phyloP scores from a whole-genome alignment of 352 stramenopile species.

The Phytophthora rubi region DNA sequence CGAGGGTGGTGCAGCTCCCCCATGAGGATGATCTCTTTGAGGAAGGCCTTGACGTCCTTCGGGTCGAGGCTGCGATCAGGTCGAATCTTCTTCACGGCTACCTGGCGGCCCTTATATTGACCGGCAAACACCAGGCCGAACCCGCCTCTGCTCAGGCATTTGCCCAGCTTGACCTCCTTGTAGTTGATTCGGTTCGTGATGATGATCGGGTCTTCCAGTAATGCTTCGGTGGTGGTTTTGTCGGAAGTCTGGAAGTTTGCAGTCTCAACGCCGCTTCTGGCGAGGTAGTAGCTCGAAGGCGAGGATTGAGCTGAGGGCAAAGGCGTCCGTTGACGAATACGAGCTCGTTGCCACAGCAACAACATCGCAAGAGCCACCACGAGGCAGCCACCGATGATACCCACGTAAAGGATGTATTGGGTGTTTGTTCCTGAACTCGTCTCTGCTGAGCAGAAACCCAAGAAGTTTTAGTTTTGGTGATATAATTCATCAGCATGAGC shows the following conservation, averaged over 20 bases:
- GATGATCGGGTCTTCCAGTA: constrained; percentile 56
- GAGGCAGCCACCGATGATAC: constrained; percentile 30
- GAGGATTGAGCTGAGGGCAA: constrained; percentile 22
- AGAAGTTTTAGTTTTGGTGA: constrained; percentile 2
- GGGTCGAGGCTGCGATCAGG: constrained; percentile 38
- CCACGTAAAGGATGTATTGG: constrained; percentile 22
- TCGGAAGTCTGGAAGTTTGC: constrained; percentile 35
- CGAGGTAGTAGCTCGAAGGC: constrained; percentile 34
- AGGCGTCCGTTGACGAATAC: constrained; percentile 2
- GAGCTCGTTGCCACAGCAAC: constrained; percentile 26
- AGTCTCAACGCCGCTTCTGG: constrained; percentile 30
- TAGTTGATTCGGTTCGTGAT: constrained; percentile 51
- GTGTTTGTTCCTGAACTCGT: constrained; percentile 6
- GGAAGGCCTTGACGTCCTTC: constrained; percentile 43
- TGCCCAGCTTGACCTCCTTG: constrained; percentile 45
- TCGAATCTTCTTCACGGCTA: constrained; percentile 57
- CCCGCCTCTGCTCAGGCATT: constrained; percentile 47
- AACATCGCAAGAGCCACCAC: constrained; percentile 34
- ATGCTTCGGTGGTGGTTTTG: constrained; percentile 24
- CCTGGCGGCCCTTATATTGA: constrained; percentile 36
- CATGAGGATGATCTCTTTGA: constrained; percentile 54
- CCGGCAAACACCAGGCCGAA: constrained; percentile 56
- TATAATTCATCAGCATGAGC: not conserved
- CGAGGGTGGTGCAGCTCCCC: constrained; percentile 46
- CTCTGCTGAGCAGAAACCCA: constrained; percentile 7